Percentiles rank a stretch among this genome's conserved stretches.
phyloP scores from a whole-genome alignment of 2,329 filamentous ascomycete species.

The Zasmidium angulare region DNA sequence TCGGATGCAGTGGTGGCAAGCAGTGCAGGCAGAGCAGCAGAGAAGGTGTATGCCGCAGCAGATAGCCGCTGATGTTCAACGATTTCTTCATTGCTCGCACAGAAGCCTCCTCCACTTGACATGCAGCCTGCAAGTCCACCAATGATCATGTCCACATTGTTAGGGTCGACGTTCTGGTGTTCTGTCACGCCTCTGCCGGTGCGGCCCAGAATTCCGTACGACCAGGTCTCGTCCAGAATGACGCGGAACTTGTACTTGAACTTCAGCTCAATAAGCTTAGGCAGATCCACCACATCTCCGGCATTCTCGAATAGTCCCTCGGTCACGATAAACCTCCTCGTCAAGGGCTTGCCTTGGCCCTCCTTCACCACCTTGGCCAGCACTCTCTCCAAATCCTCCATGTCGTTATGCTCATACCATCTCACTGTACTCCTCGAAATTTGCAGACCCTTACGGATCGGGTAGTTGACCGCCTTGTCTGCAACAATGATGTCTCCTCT shows the following conservation, averaged over 20 bases:
- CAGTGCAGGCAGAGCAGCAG: slow-evolving; percentile 89
- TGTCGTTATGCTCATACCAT: slow-evolving; percentile 96
- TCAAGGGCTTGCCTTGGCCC: slow-evolving; percentile 83
- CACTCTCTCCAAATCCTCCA: slow-evolving; percentile 86
- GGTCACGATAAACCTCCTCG: slow-evolving; percentile 90
- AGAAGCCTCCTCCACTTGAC: slow-evolving; percentile 93
- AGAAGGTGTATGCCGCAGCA: slow-evolving; percentile 90
- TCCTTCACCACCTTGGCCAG: slow-evolving; percentile 84
- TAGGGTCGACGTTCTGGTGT: slow-evolving; percentile 91
- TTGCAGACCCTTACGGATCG: slow-evolving; percentile 91
- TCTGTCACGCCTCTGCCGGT: slow-evolving; percentile 92
- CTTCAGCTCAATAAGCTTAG: slow-evolving; percentile 89
- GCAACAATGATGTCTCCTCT: slow-evolving; percentile 95
- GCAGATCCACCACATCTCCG: slow-evolving; percentile 81
- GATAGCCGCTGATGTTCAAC: slow-evolving; percentile 95
- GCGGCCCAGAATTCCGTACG: slow-evolving; percentile 88
- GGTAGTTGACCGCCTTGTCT: slow-evolving; percentile 88
- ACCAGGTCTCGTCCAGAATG: slow-evolving; percentile 96
- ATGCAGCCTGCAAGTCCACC: slow-evolving; percentile 88
- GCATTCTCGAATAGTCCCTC: slow-evolving; percentile 91
- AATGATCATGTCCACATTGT: slow-evolving; percentile 94
- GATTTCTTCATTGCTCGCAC: slow-evolving; percentile 85
- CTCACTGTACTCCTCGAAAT: slow-evolving; percentile 85
- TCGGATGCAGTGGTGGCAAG: slow-evolving; percentile 94
- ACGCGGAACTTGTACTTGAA: slow-evolving; percentile 97